phyloP scores from a whole-genome alignment of 768 basidiomycete species.

The Tulasnella sp. region DNA sequence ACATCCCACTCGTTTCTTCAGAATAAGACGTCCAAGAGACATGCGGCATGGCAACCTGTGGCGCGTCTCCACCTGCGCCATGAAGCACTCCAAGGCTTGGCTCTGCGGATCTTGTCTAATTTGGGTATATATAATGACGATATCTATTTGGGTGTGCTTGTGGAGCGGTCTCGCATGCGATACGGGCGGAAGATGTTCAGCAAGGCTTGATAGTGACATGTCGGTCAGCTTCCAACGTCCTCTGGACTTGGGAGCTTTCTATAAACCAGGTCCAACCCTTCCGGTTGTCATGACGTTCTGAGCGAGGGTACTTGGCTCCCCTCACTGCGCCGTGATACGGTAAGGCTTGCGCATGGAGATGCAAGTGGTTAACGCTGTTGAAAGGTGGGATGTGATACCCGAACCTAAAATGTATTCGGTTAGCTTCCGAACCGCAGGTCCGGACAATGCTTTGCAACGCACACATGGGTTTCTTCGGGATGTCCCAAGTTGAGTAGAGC shows the following conservation, averaged over 20 bases:
- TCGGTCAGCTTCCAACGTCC: neutral
- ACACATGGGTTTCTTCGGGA: constrained; percentile 42
- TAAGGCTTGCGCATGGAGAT: constrained; percentile 67
- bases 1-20: neutral
- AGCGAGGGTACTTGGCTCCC: constrained; percentile 50
- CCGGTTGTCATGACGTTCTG: constrained; percentile 32
- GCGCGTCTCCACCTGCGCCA: neutral
- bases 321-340: constrained; percentile 52
- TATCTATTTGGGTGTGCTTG: neutral
- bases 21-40: neutral
- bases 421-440: constrained; percentile 28
- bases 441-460: constrained; percentile 27
- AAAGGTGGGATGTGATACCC: constrained; percentile 83
- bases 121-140: constrained; percentile 12
- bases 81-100: neutral
- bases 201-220: neutral
- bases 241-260: neutral
- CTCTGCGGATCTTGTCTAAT: neutral
- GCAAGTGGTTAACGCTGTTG: constrained; percentile 66
- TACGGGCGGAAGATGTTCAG: neutral
- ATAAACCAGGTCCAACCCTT: constrained; percentile 74
- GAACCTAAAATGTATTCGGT: constrained; percentile 46
- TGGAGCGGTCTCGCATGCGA: neutral
- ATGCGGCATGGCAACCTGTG: neutral
- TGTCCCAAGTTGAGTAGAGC: constrained; percentile 51